A percentile compares a stretch with the other conserved stretches of the same genome.
phyloP scores from a whole-genome alignment of 345 rosid genomes.

The Atalantia buxifolia region DNA sequence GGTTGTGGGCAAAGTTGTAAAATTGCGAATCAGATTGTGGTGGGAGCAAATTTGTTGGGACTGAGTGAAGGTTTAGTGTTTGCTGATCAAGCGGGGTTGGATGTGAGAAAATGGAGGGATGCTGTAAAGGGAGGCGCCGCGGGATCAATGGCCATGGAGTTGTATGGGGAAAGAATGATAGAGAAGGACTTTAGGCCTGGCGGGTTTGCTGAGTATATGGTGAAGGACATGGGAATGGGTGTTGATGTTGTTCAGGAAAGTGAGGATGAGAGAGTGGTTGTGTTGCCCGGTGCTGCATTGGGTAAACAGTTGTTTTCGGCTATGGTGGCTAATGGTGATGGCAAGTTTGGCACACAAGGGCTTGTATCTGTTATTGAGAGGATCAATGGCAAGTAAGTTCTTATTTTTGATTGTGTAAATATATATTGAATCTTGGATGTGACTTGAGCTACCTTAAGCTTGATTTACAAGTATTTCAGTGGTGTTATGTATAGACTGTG shows the following conservation, averaged over 20 bases:
- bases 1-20: slow-evolving; percentile 82
- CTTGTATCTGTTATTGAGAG: slow-evolving; percentile 67
- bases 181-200: slow-evolving; percentile 63
- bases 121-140: slow-evolving; percentile 64
- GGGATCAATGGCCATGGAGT: slow-evolving; percentile 65
- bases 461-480: neutral
- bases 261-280: slow-evolving; percentile 34
- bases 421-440: neutral
- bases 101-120: slow-evolving; percentile 41
- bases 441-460: neutral
- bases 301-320: slow-evolving; percentile 69
- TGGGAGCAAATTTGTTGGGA: slow-evolving; percentile 62
- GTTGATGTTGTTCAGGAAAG: slow-evolving; percentile 50
- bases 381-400: slow-evolving; percentile 51
- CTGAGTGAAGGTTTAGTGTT: slow-evolving; percentile 76
- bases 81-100: slow-evolving; percentile 60
- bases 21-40: slow-evolving; percentile 75
- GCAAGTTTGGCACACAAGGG: slow-evolving; percentile 69
- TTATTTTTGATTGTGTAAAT: neutral
- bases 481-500: neutral
- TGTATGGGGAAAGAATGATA: slow-evolving; percentile 67
- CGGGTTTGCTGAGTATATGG: slow-evolving; percentile 71
- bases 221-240: slow-evolving; percentile 88
- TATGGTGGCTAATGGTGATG: slow-evolving; percentile 86
- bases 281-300: slow-evolving; percentile 70